A percentile compares a stretch with the other conserved stretches of the same genome.
phyloP scores from a whole-genome alignment of 441 rosid species.

The Erodium trifolium region DNA sequence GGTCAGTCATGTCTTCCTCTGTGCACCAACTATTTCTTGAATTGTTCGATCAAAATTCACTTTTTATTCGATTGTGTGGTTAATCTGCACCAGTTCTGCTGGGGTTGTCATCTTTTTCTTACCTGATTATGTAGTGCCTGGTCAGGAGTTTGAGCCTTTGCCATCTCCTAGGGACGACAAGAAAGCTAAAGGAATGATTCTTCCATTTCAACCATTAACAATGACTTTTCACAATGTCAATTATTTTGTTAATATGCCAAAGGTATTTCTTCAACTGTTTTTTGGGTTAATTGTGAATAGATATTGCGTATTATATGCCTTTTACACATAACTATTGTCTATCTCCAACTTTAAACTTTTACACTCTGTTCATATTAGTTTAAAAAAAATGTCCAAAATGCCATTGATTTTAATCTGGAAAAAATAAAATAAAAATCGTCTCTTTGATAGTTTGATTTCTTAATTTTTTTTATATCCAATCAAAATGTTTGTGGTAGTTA shows the following conservation, averaged over 20 bases:
- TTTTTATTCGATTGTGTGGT: not conserved
- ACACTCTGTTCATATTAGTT: too few species aligned
- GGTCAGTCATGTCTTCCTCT: slow-evolving; percentile 21
- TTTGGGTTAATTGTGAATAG: too few species aligned
- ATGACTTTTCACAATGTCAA: slow-evolving; percentile 88
- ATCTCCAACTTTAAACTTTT: too few species aligned
- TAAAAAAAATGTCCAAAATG: too few species aligned
- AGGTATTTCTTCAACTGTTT: slow-evolving; percentile 32
- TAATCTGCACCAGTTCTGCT: not conserved
- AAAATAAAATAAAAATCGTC: too few species aligned
- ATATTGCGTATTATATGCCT: too few species aligned
- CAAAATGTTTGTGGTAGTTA: too few species aligned
- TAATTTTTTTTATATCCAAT: too few species aligned
- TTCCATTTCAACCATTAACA: slow-evolving; percentile 82
- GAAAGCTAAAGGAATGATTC: slow-evolving; percentile 74
- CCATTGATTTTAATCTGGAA: too few species aligned
- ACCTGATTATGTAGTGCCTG: slow-evolving; percentile 19
- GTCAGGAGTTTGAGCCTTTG: slow-evolving; percentile 13
- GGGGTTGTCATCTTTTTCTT: not conserved
- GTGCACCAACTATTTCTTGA: not conserved
- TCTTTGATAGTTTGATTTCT: too few species aligned
- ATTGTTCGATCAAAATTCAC: not conserved
- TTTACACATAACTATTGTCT: too few species aligned
- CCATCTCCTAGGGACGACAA: slow-evolving; percentile 22
- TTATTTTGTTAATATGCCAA: slow-evolving; percentile 89